A percentile compares a stretch with the other conserved stretches of the same genome.
These are phyloP conservation scores for Termitomyces sp. DNA, from an alignment of 768 basidiomycete genomes.

Conservation along the genomic window DNA sequence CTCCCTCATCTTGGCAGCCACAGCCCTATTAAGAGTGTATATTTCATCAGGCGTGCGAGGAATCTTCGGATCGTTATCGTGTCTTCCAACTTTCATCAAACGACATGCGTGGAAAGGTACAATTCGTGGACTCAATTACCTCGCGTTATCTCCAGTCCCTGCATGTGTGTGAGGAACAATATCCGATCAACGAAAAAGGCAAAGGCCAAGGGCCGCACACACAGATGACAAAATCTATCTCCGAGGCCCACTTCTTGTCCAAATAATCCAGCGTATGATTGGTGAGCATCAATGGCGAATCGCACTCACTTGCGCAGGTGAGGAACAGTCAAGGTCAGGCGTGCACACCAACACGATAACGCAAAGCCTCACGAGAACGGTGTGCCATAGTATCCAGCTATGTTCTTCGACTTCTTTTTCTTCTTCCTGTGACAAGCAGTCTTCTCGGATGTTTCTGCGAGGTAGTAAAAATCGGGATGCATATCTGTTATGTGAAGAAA, in stretches of 20 bases:
- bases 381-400: slow-evolving; percentile 59
- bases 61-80: slow-evolving; percentile 78
- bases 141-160: slow-evolving; percentile 80
- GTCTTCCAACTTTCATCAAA: slow-evolving; percentile 36
- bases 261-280: slow-evolving; percentile 81
- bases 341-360: neutral
- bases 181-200: neutral
- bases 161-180: neutral
- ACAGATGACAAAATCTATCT: slow-evolving; percentile 92
- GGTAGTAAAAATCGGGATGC: slow-evolving; percentile 74
- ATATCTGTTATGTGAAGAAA: slow-evolving; percentile 84
- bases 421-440: slow-evolving; percentile 67
- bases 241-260: slow-evolving; percentile 70
- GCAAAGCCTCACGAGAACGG: slow-evolving; percentile 52
- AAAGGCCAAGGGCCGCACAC: slow-evolving; percentile 20
- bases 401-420: slow-evolving; percentile 45
- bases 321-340: neutral
- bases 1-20: slow-evolving; percentile 65
- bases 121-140: slow-evolving; percentile 28
- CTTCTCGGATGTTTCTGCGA: slow-evolving; percentile 40
- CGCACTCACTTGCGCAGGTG: slow-evolving; percentile 53
- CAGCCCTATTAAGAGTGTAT: slow-evolving; percentile 60
- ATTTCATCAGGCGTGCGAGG: slow-evolving; percentile 82
- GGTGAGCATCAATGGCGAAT: slow-evolving; percentile 73
- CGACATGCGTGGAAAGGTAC: neutral